These are phyloP conservation scores for Graphilbum sp. DNA, from an alignment of 2,329 filamentous ascomycete species.

Conservation along the genomic window DNA sequence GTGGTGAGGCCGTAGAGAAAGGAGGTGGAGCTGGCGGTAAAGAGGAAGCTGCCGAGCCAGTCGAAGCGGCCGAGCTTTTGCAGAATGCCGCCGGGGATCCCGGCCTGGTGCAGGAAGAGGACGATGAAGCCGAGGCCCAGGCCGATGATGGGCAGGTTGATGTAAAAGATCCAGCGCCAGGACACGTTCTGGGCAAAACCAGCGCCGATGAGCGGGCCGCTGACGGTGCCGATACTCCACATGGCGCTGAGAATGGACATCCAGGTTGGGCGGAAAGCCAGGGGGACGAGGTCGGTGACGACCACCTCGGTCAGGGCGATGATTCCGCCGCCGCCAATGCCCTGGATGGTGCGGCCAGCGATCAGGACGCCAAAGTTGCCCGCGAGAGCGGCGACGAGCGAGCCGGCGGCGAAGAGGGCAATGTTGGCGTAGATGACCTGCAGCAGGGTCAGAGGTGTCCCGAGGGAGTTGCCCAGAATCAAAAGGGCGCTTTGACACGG, in stretches of 20 bases:
- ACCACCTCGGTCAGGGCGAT: constrained; percentile 18
- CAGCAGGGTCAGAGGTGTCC: neutral
- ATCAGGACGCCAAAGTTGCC: constrained; percentile 16
- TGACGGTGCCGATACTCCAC: constrained; percentile 10
- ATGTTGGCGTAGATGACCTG: constrained; percentile 9
- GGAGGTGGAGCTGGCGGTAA: constrained; percentile 21
- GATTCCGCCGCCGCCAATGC: constrained; percentile 20
- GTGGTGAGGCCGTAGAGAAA: constrained; percentile 27
- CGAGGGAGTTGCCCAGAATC: constrained; percentile 22
- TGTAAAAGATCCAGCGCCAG: constrained; percentile 25
- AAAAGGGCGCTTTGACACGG: too few species aligned
- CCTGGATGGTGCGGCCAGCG: constrained; percentile 19
- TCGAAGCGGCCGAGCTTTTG: constrained; percentile 24
- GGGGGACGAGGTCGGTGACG: constrained; percentile 16
- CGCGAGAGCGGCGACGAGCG: constrained; percentile 16
- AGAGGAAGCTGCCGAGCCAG: constrained; percentile 23
- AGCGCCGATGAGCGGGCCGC: constrained; percentile 13
- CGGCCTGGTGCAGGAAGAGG: constrained; percentile 21
- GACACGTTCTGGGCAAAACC: constrained; percentile 9
- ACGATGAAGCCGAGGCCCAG: constrained; percentile 5
- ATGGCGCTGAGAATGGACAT: constrained; percentile 10
- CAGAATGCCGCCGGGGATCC: constrained; percentile 14
- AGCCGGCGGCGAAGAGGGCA: constrained; percentile 11
- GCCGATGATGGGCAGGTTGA: constrained; percentile 24
- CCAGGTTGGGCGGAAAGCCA: constrained; percentile 12